These are phyloP conservation scores for Phanerodontia chrysosporium DNA, from an alignment of 768 basidiomycete genomes.

Conservation along the genomic window DNA sequence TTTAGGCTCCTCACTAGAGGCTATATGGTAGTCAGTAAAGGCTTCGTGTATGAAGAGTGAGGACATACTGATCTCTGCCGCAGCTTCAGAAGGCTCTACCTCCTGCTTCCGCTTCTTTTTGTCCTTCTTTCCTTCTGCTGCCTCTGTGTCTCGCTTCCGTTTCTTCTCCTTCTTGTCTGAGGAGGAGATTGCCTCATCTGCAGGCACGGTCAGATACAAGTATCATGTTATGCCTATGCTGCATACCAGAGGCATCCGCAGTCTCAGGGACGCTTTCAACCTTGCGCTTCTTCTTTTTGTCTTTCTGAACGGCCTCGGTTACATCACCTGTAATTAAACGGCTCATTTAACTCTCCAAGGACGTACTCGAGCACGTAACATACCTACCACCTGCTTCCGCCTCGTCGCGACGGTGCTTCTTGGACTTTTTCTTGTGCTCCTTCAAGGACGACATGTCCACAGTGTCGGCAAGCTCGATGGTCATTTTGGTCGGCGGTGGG, in stretches of 20 bases:
- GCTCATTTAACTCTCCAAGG: background rate
- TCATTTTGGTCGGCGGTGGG: background rate
- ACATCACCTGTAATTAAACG: background rate
- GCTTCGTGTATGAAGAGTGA: background rate
- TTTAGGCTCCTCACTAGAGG: slow-evolving; percentile 18
- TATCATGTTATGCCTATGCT: background rate
- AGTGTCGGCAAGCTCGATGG: background rate
- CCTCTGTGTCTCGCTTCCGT: slow-evolving; percentile 35
- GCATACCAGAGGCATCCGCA: background rate
- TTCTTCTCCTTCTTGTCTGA: slow-evolving; percentile 31
- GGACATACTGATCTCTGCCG: background rate
- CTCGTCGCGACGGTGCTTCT: slow-evolving; percentile 13
- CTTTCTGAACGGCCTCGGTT: background rate
- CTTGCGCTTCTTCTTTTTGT: slow-evolving; percentile 12
- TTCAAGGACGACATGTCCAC: background rate
- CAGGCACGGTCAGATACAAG: background rate
- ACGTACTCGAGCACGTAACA: slow-evolving; percentile 6
- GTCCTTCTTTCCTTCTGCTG: slow-evolving; percentile 11
- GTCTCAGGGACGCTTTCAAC: background rate
- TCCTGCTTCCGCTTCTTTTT: slow-evolving; percentile 21
- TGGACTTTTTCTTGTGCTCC: slow-evolving; percentile 15
- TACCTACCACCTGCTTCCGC: slow-evolving; percentile 19
- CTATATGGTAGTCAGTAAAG: background rate
- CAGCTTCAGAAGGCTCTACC: background rate
- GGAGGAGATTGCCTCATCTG: background rate